Base-by-base conservation (phyloP, 23 red algal genomes). In the Chondrus crispus region DNA sequence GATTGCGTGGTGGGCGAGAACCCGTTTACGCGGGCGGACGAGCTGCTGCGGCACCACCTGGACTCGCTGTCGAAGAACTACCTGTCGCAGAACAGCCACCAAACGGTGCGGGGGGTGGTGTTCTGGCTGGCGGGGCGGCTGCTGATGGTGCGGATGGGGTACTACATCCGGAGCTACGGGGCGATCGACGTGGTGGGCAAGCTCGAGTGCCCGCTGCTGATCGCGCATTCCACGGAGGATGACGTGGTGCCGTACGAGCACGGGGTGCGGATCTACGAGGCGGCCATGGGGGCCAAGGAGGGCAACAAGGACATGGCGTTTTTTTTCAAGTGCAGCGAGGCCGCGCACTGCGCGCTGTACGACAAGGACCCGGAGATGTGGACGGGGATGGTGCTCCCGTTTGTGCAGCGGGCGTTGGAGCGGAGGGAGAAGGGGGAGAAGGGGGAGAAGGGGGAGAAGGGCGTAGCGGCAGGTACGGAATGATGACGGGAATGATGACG, bases 291-390 rank as follows among this genome's bases (percentile, higher is more conserved):
- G 19, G 77, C 41, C 8, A 49, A 74, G 49, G 95, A 75, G 13
- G n/a, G 68, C 28, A 46, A 52, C 11, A 57, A 48, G 30, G 52
- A 63, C 7, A 78, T 70, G 77, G 46, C 47, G 68, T 46, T 12
- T 24, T 87, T 93, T 87, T 66, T 90, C 51, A 81, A 69, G 38
- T 93, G 54, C 52, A 62, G 81, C 33, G 96, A 98, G 38, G 96
- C 96, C 11, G 93, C 82, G 4, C 96, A 98, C 71, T 98, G 96
- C 39, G 96, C 87, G 7, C 74, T 98, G 60, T 98, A 73, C 52
- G 96, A 98, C 73, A 89, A 95, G 86, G 80, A 95, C 19, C 96
- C 91, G 2, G 81, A 70, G 3, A 28, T 78, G 80, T 98, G 93
- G 88, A 84, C 57, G 18, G 63, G 42, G n/a, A 46, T 36, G 18